These are phyloP conservation scores for Huntiella decipiens DNA, from an alignment of 2,329 filamentous ascomycete species.

Conservation along the genomic window DNA sequence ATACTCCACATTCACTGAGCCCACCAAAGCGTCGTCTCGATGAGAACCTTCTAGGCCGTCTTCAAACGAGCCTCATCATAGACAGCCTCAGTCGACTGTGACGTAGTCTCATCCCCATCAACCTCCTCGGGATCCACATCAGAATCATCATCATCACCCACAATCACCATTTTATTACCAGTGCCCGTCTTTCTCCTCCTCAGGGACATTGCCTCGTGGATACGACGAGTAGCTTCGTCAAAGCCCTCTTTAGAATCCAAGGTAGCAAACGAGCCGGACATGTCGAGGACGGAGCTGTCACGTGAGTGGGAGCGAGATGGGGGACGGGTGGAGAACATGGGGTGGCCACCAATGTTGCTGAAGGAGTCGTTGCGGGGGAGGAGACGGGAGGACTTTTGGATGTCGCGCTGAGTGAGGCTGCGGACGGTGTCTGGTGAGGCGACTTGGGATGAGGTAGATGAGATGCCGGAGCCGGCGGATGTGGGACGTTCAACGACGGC, in stretches of 20 bases:
- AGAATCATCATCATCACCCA: conserved; percentile 23
- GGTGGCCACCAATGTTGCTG: conserved; percentile 69
- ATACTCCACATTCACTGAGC: not conserved
- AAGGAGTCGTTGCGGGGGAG: conserved; percentile 83
- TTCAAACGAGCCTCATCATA: conserved; percentile 26
- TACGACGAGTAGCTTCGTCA: conserved; percentile 67
- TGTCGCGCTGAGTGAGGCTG: conserved; percentile 28
- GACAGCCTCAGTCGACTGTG: conserved; percentile 23
- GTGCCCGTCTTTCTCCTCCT: conserved; percentile 36
- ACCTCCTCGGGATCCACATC: conserved; percentile 22
- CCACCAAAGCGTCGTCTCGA: not conserved
- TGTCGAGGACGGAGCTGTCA: conserved; percentile 7
- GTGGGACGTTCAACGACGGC: conserved; percentile 15
- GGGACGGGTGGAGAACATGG: conserved; percentile 77
- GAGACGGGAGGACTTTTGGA: conserved; percentile 31
- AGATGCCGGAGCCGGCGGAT: conserved; percentile 12
- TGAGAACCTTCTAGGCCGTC: conserved; percentile 12
- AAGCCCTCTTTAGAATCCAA: conserved; percentile 51
- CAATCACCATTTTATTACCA: conserved; percentile 18
- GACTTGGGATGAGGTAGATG: conserved; percentile 19
- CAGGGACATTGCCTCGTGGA: conserved; percentile 63
- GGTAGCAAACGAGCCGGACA: conserved; percentile 42
- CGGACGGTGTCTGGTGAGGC: conserved; percentile 22
- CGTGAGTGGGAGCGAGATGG: conserved; percentile 59
- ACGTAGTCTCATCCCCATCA: too few relatives aligned